Conservation (phyloP, 2,329 filamentous ascomycete genomes). For the Camptophora hylomeconis region DNA sequence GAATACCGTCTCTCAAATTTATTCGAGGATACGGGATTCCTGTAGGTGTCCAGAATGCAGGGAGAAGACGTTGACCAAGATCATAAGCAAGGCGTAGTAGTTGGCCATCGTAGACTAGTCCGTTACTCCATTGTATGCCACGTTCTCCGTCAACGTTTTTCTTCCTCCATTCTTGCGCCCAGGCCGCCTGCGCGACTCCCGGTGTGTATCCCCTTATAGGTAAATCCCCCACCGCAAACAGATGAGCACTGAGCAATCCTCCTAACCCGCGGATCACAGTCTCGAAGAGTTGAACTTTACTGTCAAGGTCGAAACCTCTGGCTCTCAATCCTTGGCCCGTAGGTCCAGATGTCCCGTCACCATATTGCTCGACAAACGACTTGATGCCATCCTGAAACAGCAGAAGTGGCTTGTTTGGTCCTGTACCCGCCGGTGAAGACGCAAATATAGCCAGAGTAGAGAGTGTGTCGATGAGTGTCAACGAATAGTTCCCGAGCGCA, state of each 20-base stretch:
- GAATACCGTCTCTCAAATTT: slow-evolving; percentile 79
- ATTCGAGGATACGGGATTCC: slow-evolving; percentile 91
- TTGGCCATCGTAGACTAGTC: slow-evolving; percentile 77
- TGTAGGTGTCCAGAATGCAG: slow-evolving; percentile 82
- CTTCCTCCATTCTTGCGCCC: slow-evolving; percentile 29
- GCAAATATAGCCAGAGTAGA: slow-evolving; percentile 89
- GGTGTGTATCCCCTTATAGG: slow-evolving; percentile 71
- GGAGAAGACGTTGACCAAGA: slow-evolving; percentile 68
- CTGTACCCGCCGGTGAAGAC: slow-evolving; percentile 46
- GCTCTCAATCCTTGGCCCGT: slow-evolving; percentile 58
- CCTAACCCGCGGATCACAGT: slow-evolving; percentile 90
- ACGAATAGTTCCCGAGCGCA: slow-evolving; percentile 89
- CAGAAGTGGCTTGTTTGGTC: slow-evolving; percentile 48
- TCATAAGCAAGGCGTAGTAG: slow-evolving; percentile 80
- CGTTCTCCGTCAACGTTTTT: slow-evolving; percentile 8
- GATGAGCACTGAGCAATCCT: slow-evolving; percentile 78
- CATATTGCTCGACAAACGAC: slow-evolving; percentile 68
- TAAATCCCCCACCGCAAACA: slow-evolving; percentile 82
- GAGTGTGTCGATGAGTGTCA: slow-evolving; percentile 88
- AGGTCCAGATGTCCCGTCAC: slow-evolving; percentile 61
- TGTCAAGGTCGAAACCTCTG: slow-evolving; percentile 83
- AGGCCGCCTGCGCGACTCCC: slow-evolving; percentile 22
- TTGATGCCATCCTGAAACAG: slow-evolving; percentile 73
- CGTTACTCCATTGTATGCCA: slow-evolving; percentile 58
- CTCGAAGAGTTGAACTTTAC: slow-evolving; percentile 97